A percentile compares a stretch with the other conserved stretches of the same genome.
phyloP scores from a whole-genome alignment of 352 stramenopile genomes.

The Globisporangium canariense region DNA sequence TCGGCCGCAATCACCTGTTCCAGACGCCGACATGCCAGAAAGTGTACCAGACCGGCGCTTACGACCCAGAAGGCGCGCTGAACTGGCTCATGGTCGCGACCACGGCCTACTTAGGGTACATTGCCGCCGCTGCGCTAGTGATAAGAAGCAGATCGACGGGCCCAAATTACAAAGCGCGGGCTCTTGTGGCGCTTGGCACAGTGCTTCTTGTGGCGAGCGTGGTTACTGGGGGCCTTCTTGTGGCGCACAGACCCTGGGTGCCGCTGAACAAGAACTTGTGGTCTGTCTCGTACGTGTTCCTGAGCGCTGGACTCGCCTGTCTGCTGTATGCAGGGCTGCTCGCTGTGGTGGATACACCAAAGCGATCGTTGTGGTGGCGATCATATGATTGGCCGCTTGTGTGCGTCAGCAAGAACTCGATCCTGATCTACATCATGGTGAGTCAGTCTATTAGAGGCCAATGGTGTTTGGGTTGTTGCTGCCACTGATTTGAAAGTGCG shows the following conservation, averaged over 20 bases:
- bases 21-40: slow-evolving; percentile 56
- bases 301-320: slow-evolving; percentile 38
- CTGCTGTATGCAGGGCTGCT: slow-evolving; percentile 25
- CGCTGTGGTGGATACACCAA: slow-evolving; percentile 20
- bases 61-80: slow-evolving; percentile 76
- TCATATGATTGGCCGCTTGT: slow-evolving; percentile 19
- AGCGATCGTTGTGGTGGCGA: slow-evolving; percentile 18
- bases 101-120: slow-evolving; percentile 64
- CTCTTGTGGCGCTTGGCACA: slow-evolving; percentile 3
- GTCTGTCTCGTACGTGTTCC: slow-evolving; percentile 64
- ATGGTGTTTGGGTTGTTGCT: background rate
- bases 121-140: slow-evolving; percentile 36
- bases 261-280: slow-evolving; percentile 88
- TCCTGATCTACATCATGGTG: slow-evolving; percentile 74
- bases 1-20: slow-evolving; percentile 59
- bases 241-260: slow-evolving; percentile 27
- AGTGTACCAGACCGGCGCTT: slow-evolving; percentile 54
- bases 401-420: slow-evolving; percentile 70
- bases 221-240: slow-evolving; percentile 14
- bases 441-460: background rate
- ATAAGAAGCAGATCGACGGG: background rate
- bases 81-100: slow-evolving; percentile 70
- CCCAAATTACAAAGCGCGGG: slow-evolving; percentile 3
- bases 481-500: background rate
- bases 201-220: slow-evolving; percentile 12